These are phyloP conservation scores for Leptosphaerulina australis DNA, from an alignment of 2,329 filamentous ascomycete genomes.

Conservation along the genomic window DNA sequence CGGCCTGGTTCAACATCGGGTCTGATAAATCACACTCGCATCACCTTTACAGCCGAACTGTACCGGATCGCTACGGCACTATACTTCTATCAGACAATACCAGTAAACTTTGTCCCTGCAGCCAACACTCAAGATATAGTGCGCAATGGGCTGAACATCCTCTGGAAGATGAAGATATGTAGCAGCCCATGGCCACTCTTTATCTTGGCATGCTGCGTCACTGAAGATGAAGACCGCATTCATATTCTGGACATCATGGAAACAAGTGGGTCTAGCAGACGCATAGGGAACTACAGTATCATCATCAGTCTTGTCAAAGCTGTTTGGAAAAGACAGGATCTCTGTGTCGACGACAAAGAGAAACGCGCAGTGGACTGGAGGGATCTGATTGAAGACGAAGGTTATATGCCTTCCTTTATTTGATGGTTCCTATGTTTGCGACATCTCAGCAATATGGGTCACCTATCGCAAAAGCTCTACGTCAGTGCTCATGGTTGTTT, in stretches of 20 bases:
- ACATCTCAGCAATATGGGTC: too few relatives aligned
- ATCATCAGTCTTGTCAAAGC: constrained; percentile 53
- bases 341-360: constrained; percentile 44
- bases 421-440: too few relatives aligned
- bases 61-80: constrained; percentile 58
- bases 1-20: constrained; percentile 34
- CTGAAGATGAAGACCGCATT: constrained; percentile 52
- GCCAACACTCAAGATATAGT: constrained; percentile 8
- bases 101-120: constrained; percentile 36
- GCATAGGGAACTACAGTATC: constrained; percentile 56
- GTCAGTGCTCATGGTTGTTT: too few relatives aligned
- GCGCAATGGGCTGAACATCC: constrained; percentile 43
- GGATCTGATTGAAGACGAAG: constrained; percentile 42
- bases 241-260: constrained; percentile 51
- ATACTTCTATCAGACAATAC: constrained; percentile 51
- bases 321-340: constrained; percentile 56
- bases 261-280: constrained; percentile 51
- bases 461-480: too few relatives aligned
- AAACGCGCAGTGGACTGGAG: constrained; percentile 48
- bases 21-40: constrained; percentile 36
- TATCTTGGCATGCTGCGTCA: constrained; percentile 55
- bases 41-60: constrained; percentile 57
- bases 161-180: constrained; percentile 50
- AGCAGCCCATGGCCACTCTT: constrained; percentile 60
- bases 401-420: constrained; percentile 31